phyloP scores from a whole-genome alignment of 805 yeast genomes.

The Lipomyces yamanashiensis region DNA sequence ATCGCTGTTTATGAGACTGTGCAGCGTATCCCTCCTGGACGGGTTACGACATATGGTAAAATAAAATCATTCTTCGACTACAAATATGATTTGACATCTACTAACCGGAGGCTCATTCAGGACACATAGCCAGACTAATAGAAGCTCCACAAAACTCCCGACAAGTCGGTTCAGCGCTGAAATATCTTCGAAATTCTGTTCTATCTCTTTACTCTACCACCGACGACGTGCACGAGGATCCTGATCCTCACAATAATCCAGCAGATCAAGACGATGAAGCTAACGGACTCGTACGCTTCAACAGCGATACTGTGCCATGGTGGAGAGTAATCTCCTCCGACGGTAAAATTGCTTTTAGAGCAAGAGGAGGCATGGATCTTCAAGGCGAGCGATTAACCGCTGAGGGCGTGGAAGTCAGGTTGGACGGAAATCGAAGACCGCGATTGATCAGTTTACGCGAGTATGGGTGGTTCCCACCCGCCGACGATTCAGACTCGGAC shows the following conservation, averaged over 20 bases:
- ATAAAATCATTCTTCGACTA: conserved; percentile 1
- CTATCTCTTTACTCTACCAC: neutral
- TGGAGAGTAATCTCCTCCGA: conserved; percentile 74
- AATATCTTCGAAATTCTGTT: conserved; percentile 48
- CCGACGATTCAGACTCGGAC: conserved; percentile 21
- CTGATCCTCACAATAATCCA: conserved; percentile 37
- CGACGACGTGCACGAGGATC: conserved; percentile 3
- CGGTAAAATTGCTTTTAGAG: conserved; percentile 62
- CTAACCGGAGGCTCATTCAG: conserved; percentile 34
- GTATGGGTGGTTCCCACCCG: conserved; percentile 72
- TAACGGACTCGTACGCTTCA: conserved; percentile 34
- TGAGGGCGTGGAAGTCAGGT: conserved; percentile 52
- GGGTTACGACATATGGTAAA: conserved; percentile 70
- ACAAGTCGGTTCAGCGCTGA: conserved; percentile 74
- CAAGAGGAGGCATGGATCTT: conserved; percentile 48
- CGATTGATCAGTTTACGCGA: conserved; percentile 44
- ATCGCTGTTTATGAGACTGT: conserved; percentile 62
- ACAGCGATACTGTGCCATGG: conserved; percentile 64
- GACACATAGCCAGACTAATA: conserved; percentile 70
- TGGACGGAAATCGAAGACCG: conserved; percentile 47
- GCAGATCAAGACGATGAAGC: conserved; percentile 26
- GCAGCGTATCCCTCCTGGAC: conserved; percentile 61
- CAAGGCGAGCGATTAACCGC: conserved; percentile 54
- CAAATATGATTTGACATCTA: neutral
- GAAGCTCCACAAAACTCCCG: conserved; percentile 69